Evolutionary conservation across 441 rosid species (phyloP).

Genomic region (Jatropha podagrica): DNA sequence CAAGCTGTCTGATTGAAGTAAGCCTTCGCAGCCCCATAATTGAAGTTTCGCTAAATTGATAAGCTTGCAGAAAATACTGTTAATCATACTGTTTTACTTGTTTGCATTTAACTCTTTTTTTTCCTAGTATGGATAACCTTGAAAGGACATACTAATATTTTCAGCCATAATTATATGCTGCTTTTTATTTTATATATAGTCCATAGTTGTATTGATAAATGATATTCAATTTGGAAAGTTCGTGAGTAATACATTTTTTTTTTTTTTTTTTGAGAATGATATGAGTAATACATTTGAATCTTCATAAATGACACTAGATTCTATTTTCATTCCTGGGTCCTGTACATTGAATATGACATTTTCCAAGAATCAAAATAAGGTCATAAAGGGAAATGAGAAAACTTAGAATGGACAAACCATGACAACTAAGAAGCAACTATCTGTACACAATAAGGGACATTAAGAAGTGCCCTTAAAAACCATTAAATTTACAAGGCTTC

Average conservation of each 20-base stretch:
- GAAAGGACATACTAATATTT: too few relatives aligned
- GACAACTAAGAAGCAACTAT: conserved; percentile 5
- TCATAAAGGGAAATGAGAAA: conserved; percentile 5
- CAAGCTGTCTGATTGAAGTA: background rate
- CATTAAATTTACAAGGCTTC: conserved; percentile 10
- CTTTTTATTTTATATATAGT: too few relatives aligned
- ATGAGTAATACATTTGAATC: background rate
- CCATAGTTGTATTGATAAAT: background rate
- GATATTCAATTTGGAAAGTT: background rate
- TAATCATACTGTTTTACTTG: background rate
- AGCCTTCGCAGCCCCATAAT: background rate
- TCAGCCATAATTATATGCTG: background rate
- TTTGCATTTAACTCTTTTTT: background rate
- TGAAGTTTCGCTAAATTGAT: background rate
- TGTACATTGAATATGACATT: background rate
- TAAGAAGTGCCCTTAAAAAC: conserved; percentile 14
- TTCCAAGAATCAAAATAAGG: background rate
- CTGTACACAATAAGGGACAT: conserved; percentile 1
- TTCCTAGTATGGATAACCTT: too few relatives aligned
- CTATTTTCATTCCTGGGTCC: background rate
- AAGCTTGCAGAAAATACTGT: background rate
- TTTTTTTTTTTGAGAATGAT: too few relatives aligned
- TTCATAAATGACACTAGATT: background rate
- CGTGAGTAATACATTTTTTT: background rate
- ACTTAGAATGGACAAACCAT: background rate